phyloP scores from a whole-genome alignment of 768 basidiomycete genomes.

The Ramaria sp. region DNA sequence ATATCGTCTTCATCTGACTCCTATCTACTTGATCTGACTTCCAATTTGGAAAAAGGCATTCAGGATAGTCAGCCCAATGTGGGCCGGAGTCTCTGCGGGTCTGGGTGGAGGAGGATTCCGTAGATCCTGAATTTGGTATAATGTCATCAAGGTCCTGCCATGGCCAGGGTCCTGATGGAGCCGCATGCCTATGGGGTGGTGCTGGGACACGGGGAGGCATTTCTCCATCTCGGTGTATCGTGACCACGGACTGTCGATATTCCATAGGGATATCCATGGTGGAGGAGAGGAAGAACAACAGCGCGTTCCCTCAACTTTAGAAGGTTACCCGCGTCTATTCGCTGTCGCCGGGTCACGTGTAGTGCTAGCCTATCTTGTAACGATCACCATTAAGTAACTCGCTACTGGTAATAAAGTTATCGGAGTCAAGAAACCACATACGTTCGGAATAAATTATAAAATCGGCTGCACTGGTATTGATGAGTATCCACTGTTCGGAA shows the following conservation, averaged over 20 bases:
- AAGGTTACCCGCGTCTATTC: too few species aligned
- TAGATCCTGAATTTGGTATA: not conserved
- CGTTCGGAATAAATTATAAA: too few species aligned
- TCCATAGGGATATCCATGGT: not conserved
- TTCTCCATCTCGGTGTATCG: too few species aligned
- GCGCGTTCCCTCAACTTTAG: too few species aligned
- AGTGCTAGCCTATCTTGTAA: not conserved
- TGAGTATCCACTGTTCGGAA: too few species aligned
- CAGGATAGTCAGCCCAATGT: slow-evolving; percentile 33
- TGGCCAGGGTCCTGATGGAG: slow-evolving; percentile 7
- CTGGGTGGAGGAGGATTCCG: not conserved
- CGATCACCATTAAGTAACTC: not conserved
- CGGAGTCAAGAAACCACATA: too few species aligned
- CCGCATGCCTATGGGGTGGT: not conserved
- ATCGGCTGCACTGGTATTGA: too few species aligned
- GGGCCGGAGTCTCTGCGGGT: not conserved
- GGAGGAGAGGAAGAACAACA: not conserved
- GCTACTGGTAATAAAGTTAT: too few species aligned
- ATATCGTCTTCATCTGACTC: slow-evolving; percentile 19
- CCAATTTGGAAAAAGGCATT: slow-evolving; percentile 47
- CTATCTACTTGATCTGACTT: slow-evolving; percentile 30
- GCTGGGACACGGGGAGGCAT: not conserved
- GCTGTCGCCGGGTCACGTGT: too few species aligned
- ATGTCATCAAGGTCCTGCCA: slow-evolving; percentile 1
- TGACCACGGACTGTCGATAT: too few species aligned